A percentile compares a stretch with the other conserved stretches of the same genome.
Conservation (phyloP, 2,329 filamentous ascomycete species). For the Penicillium decumbens region DNA sequence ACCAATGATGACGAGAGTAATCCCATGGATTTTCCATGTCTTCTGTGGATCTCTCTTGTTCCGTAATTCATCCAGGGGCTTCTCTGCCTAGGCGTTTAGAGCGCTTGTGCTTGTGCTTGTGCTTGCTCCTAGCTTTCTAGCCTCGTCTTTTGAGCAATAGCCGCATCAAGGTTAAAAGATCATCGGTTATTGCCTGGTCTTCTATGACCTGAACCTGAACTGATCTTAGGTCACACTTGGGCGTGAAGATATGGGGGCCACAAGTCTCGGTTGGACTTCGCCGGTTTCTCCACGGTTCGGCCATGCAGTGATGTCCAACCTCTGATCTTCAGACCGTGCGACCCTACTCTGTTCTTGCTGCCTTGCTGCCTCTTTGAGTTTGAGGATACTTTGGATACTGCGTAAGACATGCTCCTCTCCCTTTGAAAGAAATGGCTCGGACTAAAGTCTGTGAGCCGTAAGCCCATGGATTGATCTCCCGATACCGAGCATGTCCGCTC, state of each 20-base stretch:
- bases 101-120: conserved; percentile 37
- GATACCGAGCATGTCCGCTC: not conserved
- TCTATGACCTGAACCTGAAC: not conserved
- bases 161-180: conserved; percentile 14
- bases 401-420: not conserved
- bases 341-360: conserved; percentile 14
- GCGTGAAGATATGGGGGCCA: conserved; percentile 9
- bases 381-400: not conserved
- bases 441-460: not conserved
- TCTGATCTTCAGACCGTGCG: conserved; percentile 22
- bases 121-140: conserved; percentile 5
- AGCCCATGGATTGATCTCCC: not conserved
- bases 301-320: conserved; percentile 36
- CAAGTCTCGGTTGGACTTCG: conserved; percentile 9
- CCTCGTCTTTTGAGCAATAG: conserved; percentile 8
- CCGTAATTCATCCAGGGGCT: conserved; percentile 19
- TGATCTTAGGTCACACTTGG: conserved; percentile 4
- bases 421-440: not conserved
- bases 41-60: not conserved
- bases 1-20: conserved; percentile 17
- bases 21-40: conserved; percentile 2
- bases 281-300: conserved; percentile 18
- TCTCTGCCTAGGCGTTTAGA: conserved; percentile 27
- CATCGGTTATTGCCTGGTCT: conserved; percentile 6
- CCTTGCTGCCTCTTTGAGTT: conserved; percentile 18